phyloP scores from a whole-genome alignment of 306 rosid genomes.

The Medicago arabica region DNA sequence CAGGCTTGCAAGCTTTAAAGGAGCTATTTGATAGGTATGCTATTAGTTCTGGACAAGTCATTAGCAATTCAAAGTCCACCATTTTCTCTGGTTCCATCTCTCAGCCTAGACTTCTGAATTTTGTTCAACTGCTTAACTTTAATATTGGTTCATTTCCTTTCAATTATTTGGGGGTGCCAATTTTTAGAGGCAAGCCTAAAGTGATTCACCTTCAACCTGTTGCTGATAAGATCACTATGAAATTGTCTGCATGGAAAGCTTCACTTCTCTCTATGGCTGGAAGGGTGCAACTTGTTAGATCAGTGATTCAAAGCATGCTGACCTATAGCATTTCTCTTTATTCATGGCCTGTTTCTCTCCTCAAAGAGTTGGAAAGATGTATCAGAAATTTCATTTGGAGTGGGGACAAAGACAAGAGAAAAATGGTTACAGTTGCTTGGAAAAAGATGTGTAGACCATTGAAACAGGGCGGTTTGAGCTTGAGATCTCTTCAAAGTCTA shows the following conservation, averaged over 20 bases:
- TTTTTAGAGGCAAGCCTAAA: too few species aligned
- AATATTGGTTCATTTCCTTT: too few species aligned
- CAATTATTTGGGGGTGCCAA: not conserved
- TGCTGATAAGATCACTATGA: not conserved
- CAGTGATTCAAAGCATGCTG: not conserved
- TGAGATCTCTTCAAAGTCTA: too few species aligned
- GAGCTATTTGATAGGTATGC: not conserved
- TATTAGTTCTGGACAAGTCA: not conserved
- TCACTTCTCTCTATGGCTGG: not conserved
- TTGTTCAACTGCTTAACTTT: too few species aligned
- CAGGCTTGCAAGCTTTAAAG: not conserved
- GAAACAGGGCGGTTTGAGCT: too few species aligned
- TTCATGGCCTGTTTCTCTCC: not conserved
- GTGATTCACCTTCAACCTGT: not conserved
- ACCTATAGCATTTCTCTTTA: too few species aligned
- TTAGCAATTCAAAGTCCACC: too few species aligned
- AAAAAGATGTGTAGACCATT: too few species aligned
- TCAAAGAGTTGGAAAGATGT: too few species aligned
- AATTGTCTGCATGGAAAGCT: too few species aligned
- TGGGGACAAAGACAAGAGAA: not conserved
- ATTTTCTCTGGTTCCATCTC: not conserved
- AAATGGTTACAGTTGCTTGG: not conserved
- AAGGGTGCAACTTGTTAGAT: not conserved
- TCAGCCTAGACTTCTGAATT: too few species aligned
- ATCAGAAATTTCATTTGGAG: not conserved